These are phyloP conservation scores for Nitzschia sp. DNA, from an alignment of 108 stramenopile species.

Conservation along the genomic window DNA sequence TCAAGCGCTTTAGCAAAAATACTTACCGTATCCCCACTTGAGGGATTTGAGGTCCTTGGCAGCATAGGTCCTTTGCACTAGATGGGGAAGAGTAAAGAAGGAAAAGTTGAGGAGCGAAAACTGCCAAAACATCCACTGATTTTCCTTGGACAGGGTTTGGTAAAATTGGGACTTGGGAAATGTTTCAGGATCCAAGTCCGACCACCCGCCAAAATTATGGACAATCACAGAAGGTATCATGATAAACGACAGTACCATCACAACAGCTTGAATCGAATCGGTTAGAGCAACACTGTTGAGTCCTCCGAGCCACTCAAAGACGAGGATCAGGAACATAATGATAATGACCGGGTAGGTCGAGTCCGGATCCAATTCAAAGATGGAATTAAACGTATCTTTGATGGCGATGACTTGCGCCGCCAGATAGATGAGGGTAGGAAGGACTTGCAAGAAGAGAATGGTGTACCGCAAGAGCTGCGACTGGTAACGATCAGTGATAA, in stretches of 20 bases:
- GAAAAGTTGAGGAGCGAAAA: constrained; percentile 31
- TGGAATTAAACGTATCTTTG: constrained; percentile 30
- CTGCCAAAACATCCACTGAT: constrained; percentile 38
- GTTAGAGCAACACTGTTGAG: constrained; percentile 30
- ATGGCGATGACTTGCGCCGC: constrained; percentile 36
- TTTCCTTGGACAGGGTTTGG: constrained; percentile 18
- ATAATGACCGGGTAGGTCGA: constrained; percentile 19
- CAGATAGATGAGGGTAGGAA: constrained; percentile 35
- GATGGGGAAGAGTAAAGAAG: constrained; percentile 37
- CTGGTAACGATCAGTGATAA: constrained; percentile 45
- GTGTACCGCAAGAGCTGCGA: constrained; percentile 34
- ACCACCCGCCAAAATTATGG: constrained; percentile 29
- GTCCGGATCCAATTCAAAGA: constrained; percentile 31
- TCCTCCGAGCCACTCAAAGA: constrained; percentile 46
- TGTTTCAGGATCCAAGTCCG: constrained; percentile 18
- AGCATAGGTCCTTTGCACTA: constrained; percentile 38
- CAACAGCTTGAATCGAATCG: constrained; percentile 32
- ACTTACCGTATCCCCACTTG: constrained; percentile 22
- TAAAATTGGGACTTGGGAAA: constrained; percentile 34
- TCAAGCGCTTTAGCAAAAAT: too few species aligned
- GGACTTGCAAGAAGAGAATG: constrained; percentile 30
- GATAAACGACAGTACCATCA: constrained; percentile 30
- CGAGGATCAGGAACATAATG: constrained; percentile 30
- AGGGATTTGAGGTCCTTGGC: constrained; percentile 28
- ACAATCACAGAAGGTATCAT: constrained; percentile 17